Evolutionary conservation across 2,329 filamentous ascomycete genomes (phyloP), one percentile per base, ranked within the genome.

Genomic region (Triangularia setosa): DNA sequence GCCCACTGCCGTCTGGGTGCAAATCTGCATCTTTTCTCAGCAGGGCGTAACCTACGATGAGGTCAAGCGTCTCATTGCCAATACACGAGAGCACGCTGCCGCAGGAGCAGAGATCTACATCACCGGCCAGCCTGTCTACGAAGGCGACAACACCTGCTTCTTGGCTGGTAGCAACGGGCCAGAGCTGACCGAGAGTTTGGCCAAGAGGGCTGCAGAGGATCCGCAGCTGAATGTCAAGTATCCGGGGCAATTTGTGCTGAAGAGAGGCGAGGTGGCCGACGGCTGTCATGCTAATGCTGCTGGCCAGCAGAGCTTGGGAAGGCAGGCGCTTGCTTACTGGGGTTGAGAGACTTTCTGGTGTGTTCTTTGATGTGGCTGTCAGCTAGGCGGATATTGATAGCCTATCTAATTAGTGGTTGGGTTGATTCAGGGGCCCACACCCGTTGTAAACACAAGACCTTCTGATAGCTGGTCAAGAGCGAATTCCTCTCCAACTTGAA

Each of bases 101-200:
- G 63, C 68, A 1, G 67, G 65, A 30, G 72, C 72, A 12, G 65
- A 68, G 14, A 70, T 74, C 24, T 73, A 69, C 52, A 68, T 75
- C 65, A 73, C 73, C 21, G 72, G 73, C 24, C 72, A 75, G 69
- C 73, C 73, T n/a, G 56, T 69, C 3, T 75, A 75, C 52, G 72
- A 70, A 25, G 64, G 68, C 35, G 65, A 58, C 27, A 66, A 61
- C 5, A 63, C 58, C 25, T 73, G 71, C 66, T 68, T 68, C 58
- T 58, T 73, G 11, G 69, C 72, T 1, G 72, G 72, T 12, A 27
- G 67, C 57, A 18, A 68, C 8, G 69, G 67, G n/a, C 70, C 63
- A 4, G 64, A 66, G 65, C 62, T 72, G 12, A 74, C 73, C 0
- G 71, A 63, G 6, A 57, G 63, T 18, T 64, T 73, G 4, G 73